These are phyloP conservation scores for Starmerella sp. DNA, from an alignment of 805 yeast species.

Conservation along the genomic window DNA sequence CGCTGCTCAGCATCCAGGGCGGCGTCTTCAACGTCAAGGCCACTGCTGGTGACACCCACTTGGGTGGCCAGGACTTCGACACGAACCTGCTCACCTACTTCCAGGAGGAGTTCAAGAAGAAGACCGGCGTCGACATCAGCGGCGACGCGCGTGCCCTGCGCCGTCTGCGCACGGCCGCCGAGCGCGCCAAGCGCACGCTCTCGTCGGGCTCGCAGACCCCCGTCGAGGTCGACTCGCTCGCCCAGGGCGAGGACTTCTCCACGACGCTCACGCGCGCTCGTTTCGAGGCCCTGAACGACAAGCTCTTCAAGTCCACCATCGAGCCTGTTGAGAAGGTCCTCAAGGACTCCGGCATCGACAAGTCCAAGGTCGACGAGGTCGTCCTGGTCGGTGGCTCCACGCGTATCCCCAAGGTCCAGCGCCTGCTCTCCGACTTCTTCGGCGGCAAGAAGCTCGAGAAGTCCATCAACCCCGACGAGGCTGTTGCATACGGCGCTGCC, in stretches of 20 bases:
- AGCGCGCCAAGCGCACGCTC: constrained; percentile 96
- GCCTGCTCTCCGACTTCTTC: constrained; percentile 84
- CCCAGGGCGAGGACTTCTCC: constrained; percentile 91
- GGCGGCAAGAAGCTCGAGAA: constrained; percentile 95
- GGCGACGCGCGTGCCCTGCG: constrained; percentile 90
- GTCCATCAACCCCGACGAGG: constrained; percentile 98
- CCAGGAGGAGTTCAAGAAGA: constrained; percentile 89
- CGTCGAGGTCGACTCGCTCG: constrained; percentile 90
- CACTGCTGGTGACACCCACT: constrained; percentile 98
- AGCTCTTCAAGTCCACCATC: constrained; percentile 83
- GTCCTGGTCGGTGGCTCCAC: constrained; percentile 98
- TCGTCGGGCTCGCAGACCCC: constrained; percentile 94
- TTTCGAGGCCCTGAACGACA: constrained; percentile 91
- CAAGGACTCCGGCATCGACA: constrained; percentile 79
- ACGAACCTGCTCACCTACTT: constrained; percentile 89
- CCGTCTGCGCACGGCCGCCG: constrained; percentile 98
- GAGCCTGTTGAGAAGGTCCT: constrained; percentile 92
- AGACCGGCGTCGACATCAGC: constrained; percentile 84
- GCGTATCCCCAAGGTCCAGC: constrained; percentile 97
- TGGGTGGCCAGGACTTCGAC: constrained; percentile 99
- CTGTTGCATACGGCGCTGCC: constrained; percentile 99
- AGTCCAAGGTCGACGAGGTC: constrained; percentile 81
- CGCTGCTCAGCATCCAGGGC: constrained; percentile 80
- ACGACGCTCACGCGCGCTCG: constrained; percentile 93
- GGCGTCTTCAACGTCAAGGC: constrained; percentile 96